Conservation (phyloP, 2,329 filamentous ascomycete species). For the Amphichorda felina region DNA sequence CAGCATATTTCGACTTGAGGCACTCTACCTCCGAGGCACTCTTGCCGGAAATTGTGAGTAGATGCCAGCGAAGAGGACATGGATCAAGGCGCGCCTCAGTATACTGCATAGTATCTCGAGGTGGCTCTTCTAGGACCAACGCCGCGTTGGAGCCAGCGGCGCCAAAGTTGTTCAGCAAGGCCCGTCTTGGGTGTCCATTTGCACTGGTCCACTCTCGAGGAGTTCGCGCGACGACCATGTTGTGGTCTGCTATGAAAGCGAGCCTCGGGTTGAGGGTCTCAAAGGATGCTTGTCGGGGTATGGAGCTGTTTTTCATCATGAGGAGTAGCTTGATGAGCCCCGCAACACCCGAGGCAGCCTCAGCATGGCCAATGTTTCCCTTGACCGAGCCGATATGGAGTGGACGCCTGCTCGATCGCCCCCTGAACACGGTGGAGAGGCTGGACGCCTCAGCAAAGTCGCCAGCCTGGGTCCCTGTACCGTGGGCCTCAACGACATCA, state of each 20-base stretch:
- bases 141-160: constrained; percentile 3
- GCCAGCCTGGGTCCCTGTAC: constrained; percentile 31
- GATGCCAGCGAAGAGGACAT: too few relatives aligned
- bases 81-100: too few relatives aligned
- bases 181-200: background rate
- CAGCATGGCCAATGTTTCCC: constrained; percentile 23
- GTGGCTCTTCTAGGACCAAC: constrained; percentile 1
- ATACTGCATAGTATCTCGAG: too few relatives aligned
- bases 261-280: constrained; percentile 2
- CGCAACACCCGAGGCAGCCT: constrained; percentile 10
- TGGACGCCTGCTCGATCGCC: constrained; percentile 12
- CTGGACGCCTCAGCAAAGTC: constrained; percentile 32
- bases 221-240: background rate
- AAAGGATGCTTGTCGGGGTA: constrained; percentile 7
- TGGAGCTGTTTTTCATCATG: constrained; percentile 6
- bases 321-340: constrained; percentile 4
- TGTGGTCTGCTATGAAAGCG: background rate
- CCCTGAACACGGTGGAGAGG: constrained; percentile 11
- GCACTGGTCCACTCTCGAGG: too few relatives aligned
- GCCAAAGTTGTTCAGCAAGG: constrained; percentile 6
- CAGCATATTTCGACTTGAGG: too few relatives aligned
- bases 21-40: too few relatives aligned
- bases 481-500: constrained; percentile 18
- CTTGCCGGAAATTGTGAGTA: too few relatives aligned
- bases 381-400: constrained; percentile 34